Evolutionary conservation across 371 early-diverging fungal species (phyloP), one percentile per base, ranked within the genome.

Genomic region (Mortierella sp.): DNA sequence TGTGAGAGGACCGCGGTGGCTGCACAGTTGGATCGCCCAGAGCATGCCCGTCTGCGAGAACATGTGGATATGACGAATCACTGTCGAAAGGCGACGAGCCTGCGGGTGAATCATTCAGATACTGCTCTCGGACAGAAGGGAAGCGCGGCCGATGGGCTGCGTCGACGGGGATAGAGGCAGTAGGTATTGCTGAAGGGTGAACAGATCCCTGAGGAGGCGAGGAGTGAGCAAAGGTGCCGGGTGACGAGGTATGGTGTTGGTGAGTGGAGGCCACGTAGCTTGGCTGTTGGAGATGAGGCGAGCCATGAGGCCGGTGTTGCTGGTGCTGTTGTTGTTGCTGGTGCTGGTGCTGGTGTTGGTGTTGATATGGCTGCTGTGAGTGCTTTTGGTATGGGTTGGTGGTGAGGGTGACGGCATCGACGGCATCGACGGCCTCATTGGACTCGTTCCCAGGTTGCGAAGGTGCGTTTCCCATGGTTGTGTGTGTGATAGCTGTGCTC

Each of bases 141-240:
- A 85, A 85, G 48, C 79, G 74, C 3, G 76, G 72, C 24, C 79
- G 73, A 3, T 53, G 75, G 10, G 73, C 54, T 26, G 75, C 71
- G 21, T 80, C 81, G 55, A 84, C 80, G 26, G 80, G 80, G 31
- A 77, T 75, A 34, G 83, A 80, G 9, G 86, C 86, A 21, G 76
- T 79, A 61, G 86, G 86, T 82, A 86, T 86, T 37, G 82, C 77
- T n/a, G 86, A 80, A 24, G 86, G 80, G 61, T 86, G 77, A 28
- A 80, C 75, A 44, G 82, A 80, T 57, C 80, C 82, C 28, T 82
- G 77, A 21, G 86, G 82, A 0, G 80, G 76, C 11, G 74, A 73
- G 16, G 79, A 70, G 28, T 77, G 71, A 69, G 69, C 37, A 50
- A 75, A 80, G 40, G 80, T 75, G 24, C 78, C 73, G 13, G 85